phyloP scores from a whole-genome alignment of 2,329 filamentous ascomycete species.

The Penicillium sp. region DNA sequence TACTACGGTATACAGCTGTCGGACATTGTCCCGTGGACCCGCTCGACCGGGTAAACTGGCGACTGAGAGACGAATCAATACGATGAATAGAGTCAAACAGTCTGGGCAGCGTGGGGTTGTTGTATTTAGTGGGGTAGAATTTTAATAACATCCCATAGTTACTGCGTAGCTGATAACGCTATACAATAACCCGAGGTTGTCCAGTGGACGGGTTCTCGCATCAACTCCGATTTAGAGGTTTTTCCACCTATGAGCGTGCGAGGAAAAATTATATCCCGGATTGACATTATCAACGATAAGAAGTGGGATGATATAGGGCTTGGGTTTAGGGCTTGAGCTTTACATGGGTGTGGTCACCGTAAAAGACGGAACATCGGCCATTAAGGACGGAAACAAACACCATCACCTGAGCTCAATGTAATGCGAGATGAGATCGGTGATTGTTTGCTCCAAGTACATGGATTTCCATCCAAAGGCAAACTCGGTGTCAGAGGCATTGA shows the following conservation, averaged over 20 bases:
- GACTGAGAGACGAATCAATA: not conserved
- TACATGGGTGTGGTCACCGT: not conserved
- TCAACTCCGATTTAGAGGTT: constrained; percentile 16
- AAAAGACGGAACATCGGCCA: not conserved
- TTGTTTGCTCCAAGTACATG: not conserved
- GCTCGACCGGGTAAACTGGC: not conserved
- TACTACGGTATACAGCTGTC: not conserved
- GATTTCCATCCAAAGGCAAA: not conserved
- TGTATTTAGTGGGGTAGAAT: not conserved
- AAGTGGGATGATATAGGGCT: constrained; percentile 6
- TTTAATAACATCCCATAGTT: not conserved
- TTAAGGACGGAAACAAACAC: not conserved
- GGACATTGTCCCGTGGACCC: constrained; percentile 5
- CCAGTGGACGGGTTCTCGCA: constrained; percentile 10
- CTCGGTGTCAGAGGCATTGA: not conserved
- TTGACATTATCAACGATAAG: constrained; percentile 10
- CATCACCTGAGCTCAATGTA: not conserved
- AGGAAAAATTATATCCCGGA: constrained; percentile 7
- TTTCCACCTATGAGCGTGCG: constrained; percentile 26
- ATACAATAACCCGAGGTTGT: not conserved
- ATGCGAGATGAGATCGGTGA: not conserved
- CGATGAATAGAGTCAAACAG: not conserved
- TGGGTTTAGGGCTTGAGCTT: constrained; percentile 6
- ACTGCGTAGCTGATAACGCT: not conserved
- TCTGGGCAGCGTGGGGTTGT: constrained; percentile 1